Conservation (phyloP, 1,284 basidiomycete genomes). For the Ganoderma leucocontextum region DNA sequence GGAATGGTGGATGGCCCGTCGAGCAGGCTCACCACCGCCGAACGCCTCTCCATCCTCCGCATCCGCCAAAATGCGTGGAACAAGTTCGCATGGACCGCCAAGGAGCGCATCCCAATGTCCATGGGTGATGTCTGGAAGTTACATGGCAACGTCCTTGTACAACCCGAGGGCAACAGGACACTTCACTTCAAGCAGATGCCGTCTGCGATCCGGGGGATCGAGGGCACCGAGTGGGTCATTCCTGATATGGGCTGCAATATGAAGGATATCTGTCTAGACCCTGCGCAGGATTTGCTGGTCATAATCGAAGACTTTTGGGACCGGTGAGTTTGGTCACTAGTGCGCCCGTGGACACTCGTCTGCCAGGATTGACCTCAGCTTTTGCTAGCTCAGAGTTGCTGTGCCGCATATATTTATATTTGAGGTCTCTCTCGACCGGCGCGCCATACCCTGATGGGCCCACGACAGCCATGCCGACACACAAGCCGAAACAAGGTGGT, state of each 20-base stretch:
- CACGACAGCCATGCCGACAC: conserved; percentile 44
- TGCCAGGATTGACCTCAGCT: no score
- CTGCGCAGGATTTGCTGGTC: conserved; percentile 66
- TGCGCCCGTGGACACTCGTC: no score
- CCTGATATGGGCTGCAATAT: conserved; percentile 49
- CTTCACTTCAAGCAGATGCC: conserved; percentile 60
- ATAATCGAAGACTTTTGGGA: conserved; percentile 51
- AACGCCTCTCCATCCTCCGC: conserved; percentile 52
- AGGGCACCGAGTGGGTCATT: conserved; percentile 57
- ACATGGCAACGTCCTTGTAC: conserved; percentile 65
- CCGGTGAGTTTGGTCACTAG: conserved; percentile 26
- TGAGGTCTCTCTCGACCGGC: conserved; percentile 57
- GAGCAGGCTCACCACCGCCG: conserved; percentile 38
- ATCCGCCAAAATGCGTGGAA: conserved; percentile 58
- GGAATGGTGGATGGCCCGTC: conserved; percentile 55
- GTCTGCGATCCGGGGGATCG: conserved; percentile 55
- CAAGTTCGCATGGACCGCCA: conserved; percentile 49
- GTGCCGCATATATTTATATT: conserved; percentile 45
- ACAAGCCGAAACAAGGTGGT: conserved; percentile 28
- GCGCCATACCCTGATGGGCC: conserved; percentile 49
- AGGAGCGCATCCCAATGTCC: conserved; percentile 49
- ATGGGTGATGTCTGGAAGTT: conserved; percentile 56
- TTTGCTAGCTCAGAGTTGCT: conserved; percentile 16
- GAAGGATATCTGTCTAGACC: conserved; percentile 73
- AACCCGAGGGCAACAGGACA: conserved; percentile 42